phyloP scores from a whole-genome alignment of 345 rosid species.

The Camelina laxa region DNA sequence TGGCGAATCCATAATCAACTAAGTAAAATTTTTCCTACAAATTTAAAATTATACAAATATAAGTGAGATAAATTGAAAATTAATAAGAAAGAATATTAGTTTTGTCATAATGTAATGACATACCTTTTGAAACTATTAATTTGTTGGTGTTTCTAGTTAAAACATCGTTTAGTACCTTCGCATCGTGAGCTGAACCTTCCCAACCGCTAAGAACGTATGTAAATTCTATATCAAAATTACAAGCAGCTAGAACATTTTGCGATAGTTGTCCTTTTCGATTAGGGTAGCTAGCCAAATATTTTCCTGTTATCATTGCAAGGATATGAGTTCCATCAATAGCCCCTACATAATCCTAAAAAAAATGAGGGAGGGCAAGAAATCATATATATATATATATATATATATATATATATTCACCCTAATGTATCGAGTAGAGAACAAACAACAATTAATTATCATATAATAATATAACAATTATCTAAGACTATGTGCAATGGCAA shows the following conservation, averaged over 20 bases:
- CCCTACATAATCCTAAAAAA: not conserved
- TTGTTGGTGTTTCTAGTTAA: not conserved
- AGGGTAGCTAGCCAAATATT: not conserved
- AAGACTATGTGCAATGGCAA: too few relatives aligned
- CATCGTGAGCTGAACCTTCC: not conserved
- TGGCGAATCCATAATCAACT: constrained; percentile 8
- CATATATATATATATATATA: too few relatives aligned
- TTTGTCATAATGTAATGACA: not conserved
- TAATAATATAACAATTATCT: too few relatives aligned
- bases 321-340: constrained; percentile 2
- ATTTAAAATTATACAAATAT: not conserved
- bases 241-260: constrained; percentile 1
- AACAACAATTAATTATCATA: too few relatives aligned
- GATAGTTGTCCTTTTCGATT: not conserved
- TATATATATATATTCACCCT: too few relatives aligned
- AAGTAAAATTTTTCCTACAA: constrained; percentile 3
- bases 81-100: not conserved
- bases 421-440: too few relatives aligned
- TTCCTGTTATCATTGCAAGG: not conserved
- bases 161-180: not conserved
- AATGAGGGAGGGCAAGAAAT: too few relatives aligned
- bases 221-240: constrained; percentile 17
- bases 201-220: not conserved
- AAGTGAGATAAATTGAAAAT: not conserved
- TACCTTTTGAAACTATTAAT: not conserved